phyloP scores from a whole-genome alignment of 2,329 filamentous ascomycete species.

The Helicocarpus griseus region DNA sequence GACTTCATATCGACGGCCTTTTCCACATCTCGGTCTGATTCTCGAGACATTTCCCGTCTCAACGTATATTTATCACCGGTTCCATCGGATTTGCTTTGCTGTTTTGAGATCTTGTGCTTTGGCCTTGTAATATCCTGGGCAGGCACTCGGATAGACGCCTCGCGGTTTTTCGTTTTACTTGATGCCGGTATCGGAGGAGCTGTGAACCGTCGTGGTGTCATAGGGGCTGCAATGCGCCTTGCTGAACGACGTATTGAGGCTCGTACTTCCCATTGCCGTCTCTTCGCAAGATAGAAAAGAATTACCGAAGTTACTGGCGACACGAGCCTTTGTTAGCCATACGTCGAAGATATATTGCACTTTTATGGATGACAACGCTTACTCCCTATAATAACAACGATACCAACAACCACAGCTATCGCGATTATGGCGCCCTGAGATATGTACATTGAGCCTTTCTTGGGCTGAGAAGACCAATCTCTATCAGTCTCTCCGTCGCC shows the following conservation, averaged over 20 bases:
- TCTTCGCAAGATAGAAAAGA: slow-evolving; percentile 74
- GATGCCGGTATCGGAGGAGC: neutral
- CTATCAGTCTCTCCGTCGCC: slow-evolving; percentile 32
- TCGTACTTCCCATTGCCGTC: slow-evolving; percentile 71
- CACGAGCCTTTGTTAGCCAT: neutral
- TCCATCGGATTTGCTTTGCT: neutral
- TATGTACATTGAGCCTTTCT: slow-evolving; percentile 49
- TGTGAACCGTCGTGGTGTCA: slow-evolving; percentile 6
- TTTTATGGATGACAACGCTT: slow-evolving; percentile 24
- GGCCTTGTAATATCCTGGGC: neutral
- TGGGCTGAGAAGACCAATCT: slow-evolving; percentile 60
- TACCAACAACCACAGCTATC: slow-evolving; percentile 62
- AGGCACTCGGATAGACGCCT: neutral
- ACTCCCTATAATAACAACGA: slow-evolving; percentile 62
- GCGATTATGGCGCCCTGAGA: slow-evolving; percentile 62
- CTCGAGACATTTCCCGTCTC: neutral
- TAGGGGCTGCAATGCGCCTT: slow-evolving; percentile 24
- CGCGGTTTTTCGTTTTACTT: neutral
- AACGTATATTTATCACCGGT: neutral
- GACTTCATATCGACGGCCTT: neutral
- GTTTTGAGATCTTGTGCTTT: neutral
- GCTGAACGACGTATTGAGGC: slow-evolving; percentile 62
- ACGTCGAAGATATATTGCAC: neutral
- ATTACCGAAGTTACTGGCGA: slow-evolving; percentile 51
- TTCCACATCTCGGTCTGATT: neutral